Evolutionary conservation across 345 rosid species (phyloP).

Genomic region (Draba incana): DNA sequence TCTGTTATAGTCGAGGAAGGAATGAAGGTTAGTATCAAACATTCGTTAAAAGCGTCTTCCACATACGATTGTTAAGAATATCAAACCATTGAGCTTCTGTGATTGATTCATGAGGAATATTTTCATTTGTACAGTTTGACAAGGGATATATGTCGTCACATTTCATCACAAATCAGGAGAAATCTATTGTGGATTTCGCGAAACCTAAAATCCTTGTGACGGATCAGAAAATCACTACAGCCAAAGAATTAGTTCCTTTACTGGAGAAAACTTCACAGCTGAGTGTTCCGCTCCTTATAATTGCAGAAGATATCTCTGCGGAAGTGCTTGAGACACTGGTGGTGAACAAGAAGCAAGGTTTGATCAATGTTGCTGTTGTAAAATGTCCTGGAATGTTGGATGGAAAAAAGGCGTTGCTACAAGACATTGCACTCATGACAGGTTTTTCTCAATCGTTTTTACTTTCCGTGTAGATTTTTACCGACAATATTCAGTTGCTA

Average conservation of each 20-base stretch:
- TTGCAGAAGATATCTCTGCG: constrained; percentile 76
- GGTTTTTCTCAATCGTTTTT: constrained; percentile 41
- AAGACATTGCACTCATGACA: constrained; percentile 89
- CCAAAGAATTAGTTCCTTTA: constrained; percentile 70
- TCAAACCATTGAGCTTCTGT: constrained; percentile 13
- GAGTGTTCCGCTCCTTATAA: constrained; percentile 76
- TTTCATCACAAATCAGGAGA: constrained; percentile 84
- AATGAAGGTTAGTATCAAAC: constrained; percentile 61
- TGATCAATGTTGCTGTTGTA: constrained; percentile 80
- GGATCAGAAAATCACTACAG: constrained; percentile 66
- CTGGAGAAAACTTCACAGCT: constrained; percentile 77
- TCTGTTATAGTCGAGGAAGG: constrained; percentile 81
- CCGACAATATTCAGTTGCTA: neutral
- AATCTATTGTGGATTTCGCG: constrained; percentile 74
- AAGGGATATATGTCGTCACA: constrained; percentile 82
- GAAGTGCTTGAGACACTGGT: constrained; percentile 72
- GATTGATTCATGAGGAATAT: neutral
- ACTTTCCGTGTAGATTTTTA: neutral
- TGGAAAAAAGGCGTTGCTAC: constrained; percentile 80
- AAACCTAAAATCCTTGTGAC: constrained; percentile 79
- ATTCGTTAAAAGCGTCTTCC: neutral
- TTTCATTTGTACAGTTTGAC: constrained; percentile 60
- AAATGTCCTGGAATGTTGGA: constrained; percentile 79
- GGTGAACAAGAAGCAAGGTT: constrained; percentile 72
- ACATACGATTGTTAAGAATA: neutral